Evolutionary conservation across 768 basidiomycete species (phyloP).

Genomic region (Russula virescens): DNA sequence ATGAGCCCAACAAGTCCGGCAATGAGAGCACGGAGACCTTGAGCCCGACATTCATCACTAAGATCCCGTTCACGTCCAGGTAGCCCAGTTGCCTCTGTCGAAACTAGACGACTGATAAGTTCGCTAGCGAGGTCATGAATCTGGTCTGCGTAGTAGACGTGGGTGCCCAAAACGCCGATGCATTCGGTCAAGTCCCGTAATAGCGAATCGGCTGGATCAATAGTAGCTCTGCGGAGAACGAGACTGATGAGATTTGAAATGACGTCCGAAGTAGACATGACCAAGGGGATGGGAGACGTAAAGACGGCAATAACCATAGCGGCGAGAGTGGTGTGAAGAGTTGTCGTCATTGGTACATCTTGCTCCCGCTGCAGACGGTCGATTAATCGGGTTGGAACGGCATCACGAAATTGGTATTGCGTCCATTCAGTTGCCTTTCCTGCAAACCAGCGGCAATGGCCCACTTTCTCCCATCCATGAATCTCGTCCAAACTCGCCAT

Average conservation of each 20-base stretch:
- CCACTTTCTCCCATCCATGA: constrained; percentile 57
- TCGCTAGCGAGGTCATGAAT: constrained; percentile 89
- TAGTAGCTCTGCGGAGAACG: constrained; percentile 61
- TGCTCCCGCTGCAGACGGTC: constrained; percentile 65
- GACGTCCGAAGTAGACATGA: constrained; percentile 90
- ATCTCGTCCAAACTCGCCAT: constrained; percentile 61
- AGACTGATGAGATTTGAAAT: constrained; percentile 71
- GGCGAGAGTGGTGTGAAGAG: constrained; percentile 56
- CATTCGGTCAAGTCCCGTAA: constrained; percentile 66
- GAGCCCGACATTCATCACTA: constrained; percentile 44
- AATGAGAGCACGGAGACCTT: constrained; percentile 66
- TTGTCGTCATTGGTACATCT: constrained; percentile 42
- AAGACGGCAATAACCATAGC: constrained; percentile 82
- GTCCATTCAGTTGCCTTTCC: constrained; percentile 79
- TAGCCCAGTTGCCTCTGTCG: constrained; percentile 61
- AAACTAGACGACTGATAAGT: constrained; percentile 65
- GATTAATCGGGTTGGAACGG: constrained; percentile 78
- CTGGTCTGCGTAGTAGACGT: constrained; percentile 95
- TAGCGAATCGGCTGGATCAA: constrained; percentile 57
- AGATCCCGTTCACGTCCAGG: constrained; percentile 36
- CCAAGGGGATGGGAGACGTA: constrained; percentile 71
- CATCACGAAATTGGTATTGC: constrained; percentile 90
- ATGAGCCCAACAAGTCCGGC: constrained; percentile 68
- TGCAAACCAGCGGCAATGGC: constrained; percentile 80
- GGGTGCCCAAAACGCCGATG: constrained; percentile 79